Percentiles rank a stretch among this genome's conserved stretches.
Conservation (phyloP, 2,329 filamentous ascomycete genomes). For the Aspergillus caelatus region DNA sequence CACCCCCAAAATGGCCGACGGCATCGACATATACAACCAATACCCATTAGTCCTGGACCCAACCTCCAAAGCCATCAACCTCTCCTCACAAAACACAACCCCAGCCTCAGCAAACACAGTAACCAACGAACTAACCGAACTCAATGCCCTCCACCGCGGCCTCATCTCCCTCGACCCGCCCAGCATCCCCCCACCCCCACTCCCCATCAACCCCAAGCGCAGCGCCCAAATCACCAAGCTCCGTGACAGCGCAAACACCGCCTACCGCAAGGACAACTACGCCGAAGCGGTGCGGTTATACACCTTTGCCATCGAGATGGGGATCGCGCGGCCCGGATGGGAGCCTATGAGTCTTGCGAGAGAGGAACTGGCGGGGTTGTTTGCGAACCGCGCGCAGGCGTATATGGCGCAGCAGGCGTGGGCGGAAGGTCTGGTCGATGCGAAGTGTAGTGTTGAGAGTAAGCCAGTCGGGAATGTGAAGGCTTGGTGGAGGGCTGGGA, state of each 20-base stretch:
- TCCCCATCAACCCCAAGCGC: slow-evolving; percentile 92
- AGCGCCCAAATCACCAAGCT: slow-evolving; percentile 86
- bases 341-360: slow-evolving; percentile 81
- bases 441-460: slow-evolving; percentile 83
- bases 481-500: slow-evolving; percentile 88
- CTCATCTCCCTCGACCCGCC: slow-evolving; percentile 68
- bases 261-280: slow-evolving; percentile 77
- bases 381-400: slow-evolving; percentile 86
- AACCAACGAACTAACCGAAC: slow-evolving; percentile 66
- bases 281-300: slow-evolving; percentile 79
- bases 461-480: slow-evolving; percentile 87
- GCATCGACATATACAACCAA: slow-evolving; percentile 66
- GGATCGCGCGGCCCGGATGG: slow-evolving; percentile 78
- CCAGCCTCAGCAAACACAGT: slow-evolving; percentile 54
- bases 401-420: slow-evolving; percentile 81
- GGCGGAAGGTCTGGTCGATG: slow-evolving; percentile 85
- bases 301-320: slow-evolving; percentile 87
- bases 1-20: slow-evolving; percentile 29
- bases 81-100: slow-evolving; percentile 50
- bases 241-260: slow-evolving; percentile 80
- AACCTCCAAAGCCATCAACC: slow-evolving; percentile 73
- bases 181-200: slow-evolving; percentile 77
- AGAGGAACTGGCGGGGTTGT: slow-evolving; percentile 79
- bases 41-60: slow-evolving; percentile 82
- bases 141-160: slow-evolving; percentile 76